Evolutionary conservation across 2,329 filamentous ascomycete species (phyloP), one percentile per base, ranked within the genome.

Genomic region (Fusarium sp.): DNA sequence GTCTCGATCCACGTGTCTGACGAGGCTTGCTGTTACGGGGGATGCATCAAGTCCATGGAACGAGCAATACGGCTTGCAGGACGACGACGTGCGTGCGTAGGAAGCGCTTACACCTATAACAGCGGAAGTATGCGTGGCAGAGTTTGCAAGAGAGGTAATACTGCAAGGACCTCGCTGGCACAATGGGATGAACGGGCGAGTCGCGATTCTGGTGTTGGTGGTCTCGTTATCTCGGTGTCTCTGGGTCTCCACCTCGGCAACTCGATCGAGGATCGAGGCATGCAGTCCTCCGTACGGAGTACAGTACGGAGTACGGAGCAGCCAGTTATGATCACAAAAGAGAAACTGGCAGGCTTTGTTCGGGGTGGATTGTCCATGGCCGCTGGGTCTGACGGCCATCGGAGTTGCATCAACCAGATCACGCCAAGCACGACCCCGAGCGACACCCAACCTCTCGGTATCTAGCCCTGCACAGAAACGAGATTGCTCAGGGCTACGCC

Each of bases 1-100:
- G 54, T 64, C 58, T 65, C 29, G 65, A 60, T 70, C 72, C 72
- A 75, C 73, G 66, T 75, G 73, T 75, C 50, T 65, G 27, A 29
- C 27, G 36, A 63, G 36, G 50, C 62, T 69, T 56, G 35, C 27
- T 31, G 29, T 50, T 47, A 70, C 61, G 45, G 63, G 65, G 62
- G 52, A 63, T 60, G 36, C 59, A 62, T 42, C 58, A 60, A 38
- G 29, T 60, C 50, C 47, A 72, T 60, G 56, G 50, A 66, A 45
- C 54, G 33, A 45, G 57, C 22, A 42, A 69, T 61, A 69, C 50
- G 35, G 47, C 60, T 33, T 52, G 54, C 22, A 72, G 35, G 52
- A 40, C 40, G 50, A 65, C 50, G 27, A 20, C 27, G 47, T 54
- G 47, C 47, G 52, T 35, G 22, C 57, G 14, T 66, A 35, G 25